A percentile compares a stretch with the other conserved stretches of the same genome.
These are phyloP conservation scores for Rutstroemia sp. DNA, from an alignment of 2,329 filamentous ascomycete species.

Conservation along the genomic window DNA sequence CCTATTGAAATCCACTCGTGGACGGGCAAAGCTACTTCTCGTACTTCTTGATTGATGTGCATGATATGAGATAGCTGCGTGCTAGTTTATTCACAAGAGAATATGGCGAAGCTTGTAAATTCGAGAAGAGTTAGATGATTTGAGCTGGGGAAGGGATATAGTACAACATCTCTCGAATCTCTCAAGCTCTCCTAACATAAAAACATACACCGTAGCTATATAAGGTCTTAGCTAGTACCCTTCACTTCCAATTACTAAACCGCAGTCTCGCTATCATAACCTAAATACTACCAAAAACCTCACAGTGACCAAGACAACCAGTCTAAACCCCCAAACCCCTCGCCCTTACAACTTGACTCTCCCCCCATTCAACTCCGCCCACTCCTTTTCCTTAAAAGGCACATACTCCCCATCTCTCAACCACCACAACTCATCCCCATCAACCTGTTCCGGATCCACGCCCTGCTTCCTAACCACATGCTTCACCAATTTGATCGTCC, in stretches of 20 bases:
- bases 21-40: too few species aligned
- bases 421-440: slow-evolving; percentile 43
- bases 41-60: too few species aligned
- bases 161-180: too few species aligned
- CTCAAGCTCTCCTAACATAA: too few species aligned
- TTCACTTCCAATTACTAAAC: not conserved
- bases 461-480: slow-evolving; percentile 63
- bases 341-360: slow-evolving; percentile 44
- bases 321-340: not conserved
- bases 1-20: too few species aligned
- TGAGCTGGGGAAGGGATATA: too few species aligned
- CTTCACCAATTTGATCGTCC: slow-evolving; percentile 88
- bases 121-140: too few species aligned
- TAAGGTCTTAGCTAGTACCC: too few species aligned
- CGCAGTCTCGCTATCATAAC: not conserved
- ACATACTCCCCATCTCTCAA: slow-evolving; percentile 60
- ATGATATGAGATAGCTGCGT: too few species aligned
- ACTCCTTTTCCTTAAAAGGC: slow-evolving; percentile 59
- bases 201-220: too few species aligned
- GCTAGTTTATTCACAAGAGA: too few species aligned
- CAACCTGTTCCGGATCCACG: slow-evolving; percentile 55
- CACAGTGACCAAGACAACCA: not conserved
- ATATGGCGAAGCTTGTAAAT: too few species aligned
- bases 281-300: not conserved
- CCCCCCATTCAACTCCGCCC: slow-evolving; percentile 59